phyloP scores from a whole-genome alignment of 179 eudicot species.

The Carnegiea gigantea region DNA sequence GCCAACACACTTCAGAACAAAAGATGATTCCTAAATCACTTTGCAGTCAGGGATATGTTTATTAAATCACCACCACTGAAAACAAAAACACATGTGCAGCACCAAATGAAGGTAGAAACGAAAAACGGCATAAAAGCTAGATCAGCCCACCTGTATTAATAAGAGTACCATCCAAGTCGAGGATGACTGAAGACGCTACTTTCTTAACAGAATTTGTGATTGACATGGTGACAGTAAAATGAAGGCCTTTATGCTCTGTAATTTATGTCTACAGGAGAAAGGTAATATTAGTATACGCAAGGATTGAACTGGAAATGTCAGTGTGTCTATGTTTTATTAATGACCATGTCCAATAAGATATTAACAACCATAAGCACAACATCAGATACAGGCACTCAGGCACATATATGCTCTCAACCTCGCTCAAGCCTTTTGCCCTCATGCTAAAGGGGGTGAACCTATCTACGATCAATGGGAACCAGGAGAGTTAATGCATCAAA shows the following conservation, averaged over 20 bases:
- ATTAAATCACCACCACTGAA: neutral
- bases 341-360: too few species aligned
- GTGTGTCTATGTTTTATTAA: too few species aligned
- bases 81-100: neutral
- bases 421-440: too few species aligned
- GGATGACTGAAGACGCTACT: slow-evolving; percentile 61
- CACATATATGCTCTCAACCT: too few species aligned
- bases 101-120: neutral
- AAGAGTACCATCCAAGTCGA: slow-evolving; percentile 94
- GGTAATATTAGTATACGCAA: neutral
- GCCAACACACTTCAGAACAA: neutral
- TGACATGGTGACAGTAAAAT: slow-evolving; percentile 31
- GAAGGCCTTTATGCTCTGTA: slow-evolving; percentile 6
- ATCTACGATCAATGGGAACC: too few species aligned
- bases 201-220: slow-evolving; percentile 44
- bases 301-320: too few species aligned
- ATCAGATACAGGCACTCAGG: too few species aligned
- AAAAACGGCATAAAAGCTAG: neutral
- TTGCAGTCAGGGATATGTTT: neutral
- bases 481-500: too few species aligned
- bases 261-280: slow-evolving; percentile 12
- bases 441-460: too few species aligned
- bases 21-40: neutral
- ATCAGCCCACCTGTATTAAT: slow-evolving; percentile 64
- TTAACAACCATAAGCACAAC: too few species aligned